Evolutionary conservation across 352 stramenopile genomes (phyloP), one percentile per base, ranked within the genome.

Genomic region (Globisporangium lucens): DNA sequence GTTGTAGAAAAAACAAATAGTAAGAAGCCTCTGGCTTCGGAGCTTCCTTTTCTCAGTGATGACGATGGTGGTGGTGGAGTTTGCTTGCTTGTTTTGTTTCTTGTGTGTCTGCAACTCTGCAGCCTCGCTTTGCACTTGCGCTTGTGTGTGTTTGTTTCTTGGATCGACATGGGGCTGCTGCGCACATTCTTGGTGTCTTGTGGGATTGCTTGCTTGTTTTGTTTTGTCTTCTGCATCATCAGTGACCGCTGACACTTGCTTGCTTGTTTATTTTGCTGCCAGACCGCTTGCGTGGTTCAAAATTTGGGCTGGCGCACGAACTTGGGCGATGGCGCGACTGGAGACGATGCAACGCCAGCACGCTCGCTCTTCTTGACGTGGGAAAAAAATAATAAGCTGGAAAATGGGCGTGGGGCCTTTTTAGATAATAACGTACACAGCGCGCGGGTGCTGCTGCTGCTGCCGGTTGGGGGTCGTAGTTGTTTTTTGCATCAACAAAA

Each of bases 371-470:
- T 58, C 52, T 36, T 38, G 52, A 33, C 30, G 52, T 12, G 9
- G 52, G 24, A 24, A 36, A 57, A 20, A 20, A 30, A 58, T 30
- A 33, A 36, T 30, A 38, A 58, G 52, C 52, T 36, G 52, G 52
- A 38, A 33, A 58, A 58, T 43, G 29, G 55, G 27, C 35, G 41
- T 35, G 12, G 53, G 29, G 29, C 55, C 36, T 43, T 43, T 60
- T 43, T 60, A 60, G 55, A 60, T 60, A 60, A 60, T 33, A 43
- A 60, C 55, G 55, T 29, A 60, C 55, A 60, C 43, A 51, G 43
- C 43, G 43, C 43, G 38, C 38, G 38, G 38, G 12, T 51, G 17
- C 1, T 24, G 43, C 15, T n/a, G 41, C 41, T 51, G 43, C 43
- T 51, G 43, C 17, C 17, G 43, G 43, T 51, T 51, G 43, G 43